Evolutionary conservation across 2,329 filamentous ascomycete genomes (phyloP), one percentile per base, ranked within the genome.

Genomic region (Colletotrichum tabaci): DNA sequence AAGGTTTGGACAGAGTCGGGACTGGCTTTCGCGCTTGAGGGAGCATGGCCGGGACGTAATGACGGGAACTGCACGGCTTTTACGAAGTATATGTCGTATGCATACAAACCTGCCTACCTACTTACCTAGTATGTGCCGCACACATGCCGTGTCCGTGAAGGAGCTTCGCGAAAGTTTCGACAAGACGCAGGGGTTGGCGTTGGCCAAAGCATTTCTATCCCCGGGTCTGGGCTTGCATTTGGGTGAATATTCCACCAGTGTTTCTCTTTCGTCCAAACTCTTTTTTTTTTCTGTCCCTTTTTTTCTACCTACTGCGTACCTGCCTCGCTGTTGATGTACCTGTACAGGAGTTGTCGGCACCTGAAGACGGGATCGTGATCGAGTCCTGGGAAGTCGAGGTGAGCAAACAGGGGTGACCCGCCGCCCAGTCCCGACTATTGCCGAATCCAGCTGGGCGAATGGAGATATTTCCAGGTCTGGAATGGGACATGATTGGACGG

Each of bases 401-500:
- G 46, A 38, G 35, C n/a, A 57, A 56, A 26, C 57, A 71, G 50
- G 68, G 63, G 68, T 67, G 21, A 9, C 35, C 57, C 50, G 49
- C 50, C 30, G 50, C 63, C 50, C 38, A 67, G 64, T 60, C 57
- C 64, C 68, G 57, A 67, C 64, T 71, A 62, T 71, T 67, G 64
- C 68, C 68, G 68, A 67, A 71, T 71, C 38, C 68, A 67, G 68
- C 68, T 71, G 68, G 68, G 57, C 64, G 52, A 71, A 71, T 63
- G 68, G 68, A 71, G 64, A 30, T 63, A 58, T 67, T 62, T 67
- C 68, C 65, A 67, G 50, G 68, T 47, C 9, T 58, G 68, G 57
- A 52, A 63, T 62, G 44, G 44, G n/a, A 35, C 38, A n/a, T 71
- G 68, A 71, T 71, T 71, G 68, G 64, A 26, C 30, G 57, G 23